Evolutionary conservation across 106 monocot genomes (phyloP).

Genomic region (Amphibolis antarctica): DNA sequence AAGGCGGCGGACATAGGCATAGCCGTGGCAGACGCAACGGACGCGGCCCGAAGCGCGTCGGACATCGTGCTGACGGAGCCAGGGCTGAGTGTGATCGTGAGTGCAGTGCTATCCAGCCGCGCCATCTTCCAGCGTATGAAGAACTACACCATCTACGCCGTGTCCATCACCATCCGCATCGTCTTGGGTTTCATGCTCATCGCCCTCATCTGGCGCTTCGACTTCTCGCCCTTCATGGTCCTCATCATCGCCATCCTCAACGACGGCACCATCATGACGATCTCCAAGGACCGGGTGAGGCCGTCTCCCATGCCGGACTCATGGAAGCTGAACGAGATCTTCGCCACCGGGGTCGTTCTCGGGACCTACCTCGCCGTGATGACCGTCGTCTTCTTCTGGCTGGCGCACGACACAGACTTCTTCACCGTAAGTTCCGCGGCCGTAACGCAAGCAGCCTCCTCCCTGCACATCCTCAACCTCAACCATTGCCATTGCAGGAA

Average conservation of each 20-base stretch:
- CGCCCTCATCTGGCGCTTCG: constrained; percentile 21
- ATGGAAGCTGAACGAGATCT: constrained; percentile 26
- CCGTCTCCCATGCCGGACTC: constrained; percentile 25
- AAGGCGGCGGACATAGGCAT: constrained; percentile 20
- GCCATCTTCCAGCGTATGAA: constrained; percentile 24
- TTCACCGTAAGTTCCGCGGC: constrained; percentile 13
- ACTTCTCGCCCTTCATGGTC: constrained; percentile 30
- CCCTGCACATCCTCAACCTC: too few species aligned
- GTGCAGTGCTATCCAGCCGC: constrained; percentile 15
- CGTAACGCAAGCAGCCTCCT: too few species aligned
- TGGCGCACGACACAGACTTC: constrained; percentile 20
- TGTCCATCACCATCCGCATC: constrained; percentile 24
- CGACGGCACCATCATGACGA: constrained; percentile 32
- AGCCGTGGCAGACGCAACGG: constrained; percentile 15
- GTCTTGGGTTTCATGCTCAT: constrained; percentile 20
- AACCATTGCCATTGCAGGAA: not conserved
- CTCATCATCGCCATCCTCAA: constrained; percentile 29
- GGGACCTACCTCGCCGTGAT: constrained; percentile 20
- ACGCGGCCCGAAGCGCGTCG: constrained; percentile 16
- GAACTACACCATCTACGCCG: constrained; percentile 26
- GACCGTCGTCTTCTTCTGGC: constrained; percentile 27
- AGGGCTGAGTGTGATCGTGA: constrained; percentile 18
- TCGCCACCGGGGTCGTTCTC: constrained; percentile 19
- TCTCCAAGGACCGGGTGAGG: constrained; percentile 27
- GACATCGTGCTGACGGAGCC: constrained; percentile 23